Conservation (phyloP, 805 yeast species). For the Lipomyces sp. region DNA sequence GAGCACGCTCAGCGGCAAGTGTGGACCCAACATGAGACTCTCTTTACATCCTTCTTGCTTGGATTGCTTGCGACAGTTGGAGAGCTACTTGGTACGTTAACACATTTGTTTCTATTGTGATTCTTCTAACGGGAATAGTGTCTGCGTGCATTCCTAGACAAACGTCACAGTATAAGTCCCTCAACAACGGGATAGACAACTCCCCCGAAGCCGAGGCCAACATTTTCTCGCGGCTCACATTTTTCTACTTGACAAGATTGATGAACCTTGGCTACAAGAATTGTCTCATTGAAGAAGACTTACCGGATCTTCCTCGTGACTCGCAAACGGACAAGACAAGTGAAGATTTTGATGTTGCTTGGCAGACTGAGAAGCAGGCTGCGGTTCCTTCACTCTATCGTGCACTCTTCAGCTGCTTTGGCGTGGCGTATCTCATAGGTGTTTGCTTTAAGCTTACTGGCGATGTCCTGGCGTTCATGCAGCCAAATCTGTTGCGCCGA, state of each 20-base stretch:
- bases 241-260: constrained; percentile 86
- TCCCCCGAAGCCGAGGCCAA: constrained; percentile 58
- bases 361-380: constrained; percentile 66
- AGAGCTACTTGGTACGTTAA: constrained; percentile 17
- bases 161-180: constrained; percentile 41
- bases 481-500: constrained; percentile 76
- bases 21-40: constrained; percentile 7
- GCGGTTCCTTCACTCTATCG: constrained; percentile 56
- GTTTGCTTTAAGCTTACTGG: constrained; percentile 72
- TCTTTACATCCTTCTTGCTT: constrained; percentile 15
- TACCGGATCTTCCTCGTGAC: constrained; percentile 75
- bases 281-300: constrained; percentile 57
- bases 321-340: constrained; percentile 55
- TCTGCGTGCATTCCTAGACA: constrained; percentile 45
- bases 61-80: constrained; percentile 15
- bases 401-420: constrained; percentile 73
- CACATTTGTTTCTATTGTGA: neutral
- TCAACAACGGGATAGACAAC: constrained; percentile 44
- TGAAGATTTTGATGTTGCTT: constrained; percentile 58
- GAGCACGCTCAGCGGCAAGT: constrained; percentile 27
- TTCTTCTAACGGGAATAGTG: constrained; percentile 13
- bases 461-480: constrained; percentile 76
- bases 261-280: constrained; percentile 75
- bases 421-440: constrained; percentile 67
- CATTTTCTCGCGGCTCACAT: constrained; percentile 74